These are phyloP conservation scores for Phytophthora meadii DNA, from an alignment of 352 stramenopile genomes.

Conservation along the genomic window DNA sequence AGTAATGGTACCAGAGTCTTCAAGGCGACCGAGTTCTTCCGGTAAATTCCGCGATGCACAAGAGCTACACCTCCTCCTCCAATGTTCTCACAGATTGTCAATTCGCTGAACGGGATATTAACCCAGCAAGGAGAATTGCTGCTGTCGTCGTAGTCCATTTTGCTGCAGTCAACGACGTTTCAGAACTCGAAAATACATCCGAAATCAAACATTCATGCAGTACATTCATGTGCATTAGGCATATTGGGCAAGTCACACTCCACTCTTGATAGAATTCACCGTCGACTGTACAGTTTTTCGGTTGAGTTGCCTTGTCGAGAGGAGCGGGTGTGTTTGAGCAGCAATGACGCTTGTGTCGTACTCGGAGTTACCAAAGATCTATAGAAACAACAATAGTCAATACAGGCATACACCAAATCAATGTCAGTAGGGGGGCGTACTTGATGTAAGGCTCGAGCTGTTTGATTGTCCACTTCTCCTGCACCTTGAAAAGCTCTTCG, in stretches of 20 bases:
- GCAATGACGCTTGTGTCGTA: conserved; percentile 75
- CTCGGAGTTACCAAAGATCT: conserved; percentile 70
- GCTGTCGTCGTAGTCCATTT: conserved; percentile 31
- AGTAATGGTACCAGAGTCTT: conserved; percentile 81
- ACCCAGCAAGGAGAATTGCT: conserved; percentile 54
- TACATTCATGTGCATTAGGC: not conserved
- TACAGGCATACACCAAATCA: not conserved
- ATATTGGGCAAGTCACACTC: not conserved
- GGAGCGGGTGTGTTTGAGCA: conserved; percentile 84
- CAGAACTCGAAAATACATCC: not conserved
- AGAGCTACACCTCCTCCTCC: conserved; percentile 90
- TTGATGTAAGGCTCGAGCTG: conserved; percentile 86
- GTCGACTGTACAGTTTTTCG: conserved; percentile 80
- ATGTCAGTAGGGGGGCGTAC: conserved; percentile 40
- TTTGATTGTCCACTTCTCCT: conserved; percentile 86
- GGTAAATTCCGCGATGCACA: conserved; percentile 87
- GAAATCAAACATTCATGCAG: no score
- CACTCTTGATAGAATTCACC: conserved; percentile 29
- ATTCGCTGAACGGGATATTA: conserved; percentile 80
- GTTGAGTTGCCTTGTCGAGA: conserved; percentile 77
- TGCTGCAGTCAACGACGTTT: conserved; percentile 1
- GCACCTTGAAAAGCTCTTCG: conserved; percentile 74
- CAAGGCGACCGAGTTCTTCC: conserved; percentile 75
- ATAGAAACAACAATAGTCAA: conserved; percentile 14
- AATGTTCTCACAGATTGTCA: conserved; percentile 86